A percentile compares a stretch with the other conserved stretches of the same genome.
These are phyloP conservation scores for Exophiala sideris DNA, from an alignment of 2,329 filamentous ascomycete species.

Conservation along the genomic window DNA sequence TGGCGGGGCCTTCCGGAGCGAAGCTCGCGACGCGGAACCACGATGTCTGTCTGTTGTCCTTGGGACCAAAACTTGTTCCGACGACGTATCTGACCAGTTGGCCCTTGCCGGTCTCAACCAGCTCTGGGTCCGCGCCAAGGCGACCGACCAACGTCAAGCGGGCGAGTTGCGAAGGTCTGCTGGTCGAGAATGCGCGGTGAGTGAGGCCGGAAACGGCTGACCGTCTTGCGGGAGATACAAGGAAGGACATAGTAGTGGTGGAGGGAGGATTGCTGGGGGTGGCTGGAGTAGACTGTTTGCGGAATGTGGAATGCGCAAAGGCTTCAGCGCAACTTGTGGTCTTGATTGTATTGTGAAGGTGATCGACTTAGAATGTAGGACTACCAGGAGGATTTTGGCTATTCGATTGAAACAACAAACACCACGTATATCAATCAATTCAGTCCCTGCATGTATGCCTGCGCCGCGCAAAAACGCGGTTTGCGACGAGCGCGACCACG, in stretches of 20 bases:
- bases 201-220: constrained; percentile 39
- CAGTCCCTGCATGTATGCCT: too few relatives aligned
- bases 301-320: constrained; percentile 6
- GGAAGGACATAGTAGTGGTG: constrained; percentile 23
- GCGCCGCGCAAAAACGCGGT: not conserved
- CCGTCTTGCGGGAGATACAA: constrained; percentile 51
- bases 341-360: too few relatives aligned
- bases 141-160: constrained; percentile 85
- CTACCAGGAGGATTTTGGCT: too few relatives aligned
- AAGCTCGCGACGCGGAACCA: constrained; percentile 84
- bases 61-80: constrained; percentile 63
- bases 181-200: constrained; percentile 71
- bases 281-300: not conserved
- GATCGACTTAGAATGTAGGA: too few relatives aligned
- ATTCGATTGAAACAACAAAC: not conserved
- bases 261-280: not conserved
- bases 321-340: not conserved
- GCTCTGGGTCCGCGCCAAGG: constrained; percentile 74
- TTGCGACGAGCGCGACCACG: not conserved
- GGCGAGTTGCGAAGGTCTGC: constrained; percentile 61
- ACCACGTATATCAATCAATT: too few relatives aligned
- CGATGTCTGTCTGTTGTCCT: constrained; percentile 71
- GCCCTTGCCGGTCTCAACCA: constrained; percentile 66
- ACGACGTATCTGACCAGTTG: constrained; percentile 76
- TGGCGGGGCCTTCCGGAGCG: constrained; percentile 58